A percentile compares a stretch with the other conserved stretches of the same genome.
phyloP scores from a whole-genome alignment of 495 filamentous ascomycete genomes.

The Pseudevernia furfuracea region DNA sequence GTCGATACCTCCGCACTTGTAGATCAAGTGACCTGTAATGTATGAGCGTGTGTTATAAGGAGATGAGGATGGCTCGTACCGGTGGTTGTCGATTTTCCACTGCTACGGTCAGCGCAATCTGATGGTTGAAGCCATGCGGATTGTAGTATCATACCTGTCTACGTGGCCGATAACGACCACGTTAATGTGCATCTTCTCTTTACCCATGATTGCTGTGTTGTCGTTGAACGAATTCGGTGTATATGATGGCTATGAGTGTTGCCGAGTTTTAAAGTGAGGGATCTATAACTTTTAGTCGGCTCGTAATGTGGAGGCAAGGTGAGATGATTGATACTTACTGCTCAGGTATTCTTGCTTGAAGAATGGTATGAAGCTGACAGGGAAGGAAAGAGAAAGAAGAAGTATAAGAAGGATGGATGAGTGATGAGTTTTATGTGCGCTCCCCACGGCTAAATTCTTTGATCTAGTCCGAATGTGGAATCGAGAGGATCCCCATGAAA shows the following conservation, averaged over 20 bases:
- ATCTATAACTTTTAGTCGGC: neutral
- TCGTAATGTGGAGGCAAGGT: neutral
- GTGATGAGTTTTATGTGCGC: conserved; percentile 9
- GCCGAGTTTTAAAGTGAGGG: conserved; percentile 1
- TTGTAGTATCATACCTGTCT: conserved; percentile 28
- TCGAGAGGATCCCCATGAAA: neutral
- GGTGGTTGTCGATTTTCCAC: conserved; percentile 97
- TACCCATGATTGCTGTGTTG: conserved; percentile 44
- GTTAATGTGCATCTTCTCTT: conserved; percentile 90
- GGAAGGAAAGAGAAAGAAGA: conserved; percentile 10
- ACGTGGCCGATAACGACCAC: conserved; percentile 99
- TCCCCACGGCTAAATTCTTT: neutral
- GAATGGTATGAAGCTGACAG: conserved; percentile 6
- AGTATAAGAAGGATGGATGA: neutral
- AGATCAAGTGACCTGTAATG: conserved; percentile 80
- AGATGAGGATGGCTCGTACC: conserved; percentile 39
- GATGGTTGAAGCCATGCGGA: neutral
- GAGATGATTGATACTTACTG: neutral
- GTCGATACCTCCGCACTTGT: conserved; percentile 99
- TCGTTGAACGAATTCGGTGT: neutral
- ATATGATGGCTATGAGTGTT: neutral
- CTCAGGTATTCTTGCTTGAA: conserved; percentile 14
- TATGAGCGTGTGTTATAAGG: conserved; percentile 29
- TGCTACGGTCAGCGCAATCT: conserved; percentile 78
- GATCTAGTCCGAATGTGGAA: conserved; percentile 9